These are phyloP conservation scores for Zoysia matrella DNA, from an alignment of 202 grass and related monocot species.

Conservation along the genomic window DNA sequence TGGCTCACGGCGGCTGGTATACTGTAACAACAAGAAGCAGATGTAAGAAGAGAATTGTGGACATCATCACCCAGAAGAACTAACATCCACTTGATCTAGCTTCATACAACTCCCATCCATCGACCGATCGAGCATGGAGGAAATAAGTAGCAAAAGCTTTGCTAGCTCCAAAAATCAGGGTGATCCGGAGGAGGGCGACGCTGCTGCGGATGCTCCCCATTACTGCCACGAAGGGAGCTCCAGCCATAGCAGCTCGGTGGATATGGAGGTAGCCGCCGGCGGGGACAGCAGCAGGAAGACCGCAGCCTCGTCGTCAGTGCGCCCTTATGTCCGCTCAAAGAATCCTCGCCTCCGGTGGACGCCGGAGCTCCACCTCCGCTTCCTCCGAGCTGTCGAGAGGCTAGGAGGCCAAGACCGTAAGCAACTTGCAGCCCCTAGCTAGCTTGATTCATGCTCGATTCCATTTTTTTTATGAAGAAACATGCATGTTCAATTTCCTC, in stretches of 20 bases:
- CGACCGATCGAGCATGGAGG: background rate
- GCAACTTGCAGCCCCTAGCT: background rate
- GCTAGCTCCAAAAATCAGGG: conserved; percentile 19
- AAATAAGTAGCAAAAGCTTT: background rate
- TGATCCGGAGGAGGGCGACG: background rate
- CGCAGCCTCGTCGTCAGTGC: conserved; percentile 21
- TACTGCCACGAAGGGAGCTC: conserved; percentile 37
- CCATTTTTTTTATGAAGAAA: no score
- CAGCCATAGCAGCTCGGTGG: conserved; percentile 56
- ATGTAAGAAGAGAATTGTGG: background rate
- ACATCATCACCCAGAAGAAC: background rate
- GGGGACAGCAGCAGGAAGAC: background rate
- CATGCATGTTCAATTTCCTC: no score
- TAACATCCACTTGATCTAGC: background rate
- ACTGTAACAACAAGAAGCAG: background rate
- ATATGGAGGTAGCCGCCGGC: conserved; percentile 45
- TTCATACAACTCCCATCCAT: background rate
- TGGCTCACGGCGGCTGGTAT: background rate
- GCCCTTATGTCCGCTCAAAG: conserved; percentile 71
- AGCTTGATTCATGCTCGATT: background rate
- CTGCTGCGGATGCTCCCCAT: background rate
- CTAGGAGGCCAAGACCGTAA: conserved; percentile 79
- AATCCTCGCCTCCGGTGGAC: conserved; percentile 82
- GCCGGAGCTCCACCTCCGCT: conserved; percentile 69
- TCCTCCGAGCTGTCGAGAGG: conserved; percentile 64